Base-by-base conservation (phyloP, 768 basidiomycete species). In the Leccinum boreale region DNA sequence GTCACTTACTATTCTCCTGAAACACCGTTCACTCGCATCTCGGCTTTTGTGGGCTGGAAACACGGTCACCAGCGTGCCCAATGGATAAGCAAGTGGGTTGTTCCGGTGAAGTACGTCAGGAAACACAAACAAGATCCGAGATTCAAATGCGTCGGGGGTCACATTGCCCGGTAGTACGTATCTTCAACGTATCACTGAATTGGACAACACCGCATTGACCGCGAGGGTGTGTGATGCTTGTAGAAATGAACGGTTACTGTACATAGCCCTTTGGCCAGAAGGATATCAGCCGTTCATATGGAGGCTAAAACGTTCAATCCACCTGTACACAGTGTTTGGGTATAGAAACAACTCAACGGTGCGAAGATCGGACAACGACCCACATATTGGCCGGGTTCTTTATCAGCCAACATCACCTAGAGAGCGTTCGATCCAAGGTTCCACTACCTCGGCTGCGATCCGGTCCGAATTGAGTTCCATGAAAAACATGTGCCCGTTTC, bases 401-500 rank as follows among this genome's bases (percentile, higher is more conserved):
- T 42, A 42, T 51, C 23, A 55, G 33, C 46, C n/a, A 39, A 60
- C 49, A 12, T 35, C 17, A 21, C 44, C 52, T n/a, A 66, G 26
- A n/a, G 50, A 60, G 8, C 56, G 52, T 33, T 58, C 59, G 33
- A 79, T 66, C 81, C 80, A 81, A 52, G 66, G 67, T 46, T 74
- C 65, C 23, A 80, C 68, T 5, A 81, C 77, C 23, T 61, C 56
- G 5, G 71, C 74, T 12, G 68, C 79, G 36, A 83, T 79, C 49
- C 75, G 71, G 36, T 77, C 56, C 10, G 68, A 74, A 62, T 83
- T 83, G 57, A 72, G 76, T 55, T 83, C 81, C 78, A 83, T 79
- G 59, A 82, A 81, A 70, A 83, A 76, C 77, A 83, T 77, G 67
- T 83, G 81, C 2, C 79, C 81, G 60, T 83, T 83, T 45, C 81